Evolutionary conservation across 768 basidiomycete species (phyloP), one percentile per base, ranked within the genome.

Genomic region (Suillus decipiens): DNA sequence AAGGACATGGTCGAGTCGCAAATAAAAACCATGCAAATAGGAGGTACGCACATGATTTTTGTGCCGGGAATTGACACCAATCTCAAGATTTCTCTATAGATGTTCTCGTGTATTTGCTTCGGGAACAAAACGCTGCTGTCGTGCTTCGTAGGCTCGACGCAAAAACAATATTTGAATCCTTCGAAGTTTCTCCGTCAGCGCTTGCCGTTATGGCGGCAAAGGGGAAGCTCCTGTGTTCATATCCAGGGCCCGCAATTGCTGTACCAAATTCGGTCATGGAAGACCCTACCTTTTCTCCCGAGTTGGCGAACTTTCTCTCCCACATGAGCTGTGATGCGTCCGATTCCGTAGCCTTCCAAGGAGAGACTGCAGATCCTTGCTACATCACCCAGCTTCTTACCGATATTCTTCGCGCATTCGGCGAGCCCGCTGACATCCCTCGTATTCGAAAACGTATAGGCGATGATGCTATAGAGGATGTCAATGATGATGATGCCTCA

Each of bases 61-160:
- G 34, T 14, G 22, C 14, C n/a, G 15, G 37, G 5, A 37, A 17
- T 37, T 55, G 14, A 37, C 36, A 0, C n/a, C n/a, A n/a, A n/a
- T 51, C 33, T 22, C 61, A 17, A 19, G 3, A 15, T 17, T 1
- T 39, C 19, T 39, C 36, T 55, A 31, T 53, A 84, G 84, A 78
- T 51, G 68, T 76, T 28, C 59, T 78, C 17, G 71, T 71, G 14
- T 72, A 83, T 43, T 71, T 74, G 9, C 73, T 85, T 31, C 71
- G 73, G 9, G 74, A 76, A 1, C 84, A 85, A 62, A 85, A 85
- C 51, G 82, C 84, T 0, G 81, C 72, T n/a, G 59, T 86, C 1
- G 69, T 85, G 12, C 62, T 81, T 14, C 73, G 76, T 51, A 70
- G 69, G 57, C 37, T 63, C 10, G 28, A 64, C 15, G 57, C 66